These are phyloP conservation scores for Lentinus brumalis DNA, from an alignment of 768 basidiomycete species.

Conservation along the genomic window DNA sequence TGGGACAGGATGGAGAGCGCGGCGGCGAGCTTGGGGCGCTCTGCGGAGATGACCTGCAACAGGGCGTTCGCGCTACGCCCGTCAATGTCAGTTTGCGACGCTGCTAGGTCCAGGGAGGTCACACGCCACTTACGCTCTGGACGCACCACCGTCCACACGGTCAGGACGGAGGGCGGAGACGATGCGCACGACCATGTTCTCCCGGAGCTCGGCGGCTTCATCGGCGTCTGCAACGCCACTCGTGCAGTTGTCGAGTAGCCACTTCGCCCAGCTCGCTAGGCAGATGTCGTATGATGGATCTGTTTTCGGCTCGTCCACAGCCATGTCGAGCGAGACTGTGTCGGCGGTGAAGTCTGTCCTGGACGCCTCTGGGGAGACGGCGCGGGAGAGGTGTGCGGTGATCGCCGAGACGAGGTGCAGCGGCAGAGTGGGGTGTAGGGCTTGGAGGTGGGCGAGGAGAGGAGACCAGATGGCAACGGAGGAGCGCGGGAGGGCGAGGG, in stretches of 20 bases:
- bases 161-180: constrained; percentile 50
- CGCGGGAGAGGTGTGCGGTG: constrained; percentile 35
- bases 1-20: constrained; percentile 11
- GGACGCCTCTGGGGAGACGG: not conserved
- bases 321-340: constrained; percentile 1
- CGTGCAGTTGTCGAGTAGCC: constrained; percentile 47
- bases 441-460: constrained; percentile 57
- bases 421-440: constrained; percentile 58
- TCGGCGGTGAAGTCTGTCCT: constrained; percentile 6
- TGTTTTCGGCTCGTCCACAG: constrained; percentile 22
- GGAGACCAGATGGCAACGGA: constrained; percentile 67
- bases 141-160: constrained; percentile 17
- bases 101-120: not conserved
- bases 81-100: no score
- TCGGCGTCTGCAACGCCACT: constrained; percentile 36
- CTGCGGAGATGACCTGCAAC: constrained; percentile 43
- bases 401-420: constrained; percentile 50
- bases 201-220: constrained; percentile 43
- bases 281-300: constrained; percentile 56
- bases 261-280: constrained; percentile 70
- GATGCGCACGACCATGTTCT: constrained; percentile 46
- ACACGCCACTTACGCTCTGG: constrained; percentile 38
- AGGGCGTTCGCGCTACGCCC: constrained; percentile 35
- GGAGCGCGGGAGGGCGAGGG: constrained; percentile 51
- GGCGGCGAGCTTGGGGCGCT: constrained; percentile 26